Evolutionary conservation across 2,329 filamentous ascomycete genomes (phyloP), one percentile per base, ranked within the genome.

Genomic region (Colletotrichum magnum): DNA sequence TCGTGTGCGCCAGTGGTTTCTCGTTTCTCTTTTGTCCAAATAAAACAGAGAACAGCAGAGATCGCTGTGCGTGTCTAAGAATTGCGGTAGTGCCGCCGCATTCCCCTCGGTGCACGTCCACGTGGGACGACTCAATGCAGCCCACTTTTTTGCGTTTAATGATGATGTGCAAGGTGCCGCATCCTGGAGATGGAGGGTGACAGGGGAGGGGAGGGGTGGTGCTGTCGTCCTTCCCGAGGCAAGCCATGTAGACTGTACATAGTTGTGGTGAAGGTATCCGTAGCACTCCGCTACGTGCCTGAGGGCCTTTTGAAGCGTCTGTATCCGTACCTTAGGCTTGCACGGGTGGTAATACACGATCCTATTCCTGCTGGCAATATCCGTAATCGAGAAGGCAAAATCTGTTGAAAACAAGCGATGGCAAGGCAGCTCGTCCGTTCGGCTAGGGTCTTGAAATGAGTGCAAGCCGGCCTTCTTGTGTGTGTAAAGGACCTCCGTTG

Each of bases 91-190:
- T 41, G 61, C 66, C 51, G 41, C 66, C 56, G 51, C 50, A 67
- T 67, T 58, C 56, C 52, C 24, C 51, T 69, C 43, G 43, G 28
- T 53, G 62, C 52, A 61, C 45, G 43, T 66, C 68, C 68, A 70
- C 68, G 68, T 70, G 68, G 68, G 58, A 68, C 53, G n/a, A 50
- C 58, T 26, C 16, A 41, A 15, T 39, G 15, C 9, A 24, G n/a
- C 21, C 68, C 68, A 58, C 68, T 58, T 26, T 70, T 70, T 70
- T 70, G 64, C 64, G 64, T 70, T 70, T 70, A 58, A 70, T 70
- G 43, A 70, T 68, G 64, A 68, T 68, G 58, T 70, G 68, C 68
- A 70, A 70, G 62, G 28, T 61, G 56, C 67, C 62, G 62, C 56
- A 66, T 61, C 50, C 56, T 60, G 36, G 62, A 61, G 43, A 47